Percentiles rank a stretch among this genome's conserved stretches.
Evolutionary conservation across 2,329 filamentous ascomycete genomes (phyloP).

Genomic region (Aureobasidium sp.): DNA sequence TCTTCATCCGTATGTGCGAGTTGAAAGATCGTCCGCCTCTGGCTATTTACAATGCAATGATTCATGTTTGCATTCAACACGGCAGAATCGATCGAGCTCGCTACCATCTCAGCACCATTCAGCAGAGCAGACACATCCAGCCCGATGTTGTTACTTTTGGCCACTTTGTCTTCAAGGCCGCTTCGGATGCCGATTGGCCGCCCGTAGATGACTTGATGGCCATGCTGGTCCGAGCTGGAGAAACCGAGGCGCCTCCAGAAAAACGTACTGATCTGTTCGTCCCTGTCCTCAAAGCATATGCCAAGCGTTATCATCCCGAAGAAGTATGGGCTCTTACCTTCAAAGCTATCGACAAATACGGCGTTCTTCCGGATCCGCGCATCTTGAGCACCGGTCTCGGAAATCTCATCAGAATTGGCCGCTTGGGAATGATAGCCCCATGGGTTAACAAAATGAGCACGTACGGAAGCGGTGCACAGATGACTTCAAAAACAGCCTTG

Average conservation of each 20-base stretch:
- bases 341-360: constrained; percentile 20
- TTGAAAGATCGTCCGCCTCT: background rate
- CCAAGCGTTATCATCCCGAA: constrained; percentile 18
- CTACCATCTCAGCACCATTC: background rate
- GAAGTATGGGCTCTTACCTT: constrained; percentile 25
- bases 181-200: constrained; percentile 18
- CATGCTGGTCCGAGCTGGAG: background rate
- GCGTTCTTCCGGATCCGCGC: constrained; percentile 21
- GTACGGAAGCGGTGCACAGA: constrained; percentile 17
- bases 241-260: background rate
- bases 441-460: constrained; percentile 23
- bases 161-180: constrained; percentile 13
- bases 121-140: background rate
- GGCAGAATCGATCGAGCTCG: background rate
- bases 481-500: constrained; percentile 20
- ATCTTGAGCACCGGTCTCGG: constrained; percentile 24
- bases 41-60: constrained; percentile 11
- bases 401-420: constrained; percentile 20
- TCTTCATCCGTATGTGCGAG: background rate
- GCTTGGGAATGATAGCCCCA: constrained; percentile 19
- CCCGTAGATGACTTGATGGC: constrained; percentile 13
- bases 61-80: background rate
- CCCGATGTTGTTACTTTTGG: constrained; percentile 10
- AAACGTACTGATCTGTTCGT: constrained; percentile 12
- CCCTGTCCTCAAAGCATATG: constrained; percentile 14